These are phyloP conservation scores for Agrostemma githago DNA, from an alignment of 148 eudicot species.

Conservation along the genomic window DNA sequence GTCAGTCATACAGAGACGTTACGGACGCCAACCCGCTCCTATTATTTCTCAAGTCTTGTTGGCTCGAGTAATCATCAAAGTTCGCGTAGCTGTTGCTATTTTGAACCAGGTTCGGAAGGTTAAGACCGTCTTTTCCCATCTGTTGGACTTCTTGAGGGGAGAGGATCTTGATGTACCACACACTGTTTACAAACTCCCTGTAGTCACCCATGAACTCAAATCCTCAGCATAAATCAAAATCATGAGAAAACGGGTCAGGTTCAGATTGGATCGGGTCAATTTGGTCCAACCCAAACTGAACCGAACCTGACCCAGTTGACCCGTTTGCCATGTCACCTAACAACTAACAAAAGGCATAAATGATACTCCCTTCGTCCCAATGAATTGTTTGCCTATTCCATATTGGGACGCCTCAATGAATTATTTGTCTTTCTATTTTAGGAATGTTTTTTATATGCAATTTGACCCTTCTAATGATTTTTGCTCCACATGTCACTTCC, in stretches of 20 bases:
- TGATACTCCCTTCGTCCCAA: too few species aligned
- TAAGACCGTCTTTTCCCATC: slow-evolving; percentile 66
- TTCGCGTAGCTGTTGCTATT: slow-evolving; percentile 30
- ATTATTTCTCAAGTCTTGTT: slow-evolving; percentile 42
- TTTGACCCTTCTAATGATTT: too few species aligned
- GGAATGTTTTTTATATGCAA: too few species aligned
- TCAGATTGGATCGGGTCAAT: too few species aligned
- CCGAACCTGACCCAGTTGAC: background rate
- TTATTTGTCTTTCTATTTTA: too few species aligned
- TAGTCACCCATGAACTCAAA: background rate
- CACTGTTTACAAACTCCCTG: slow-evolving; percentile 79
- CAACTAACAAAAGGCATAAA: too few species aligned
- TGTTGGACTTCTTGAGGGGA: slow-evolving; percentile 74
- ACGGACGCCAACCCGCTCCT: slow-evolving; percentile 48
- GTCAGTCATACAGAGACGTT: slow-evolving; percentile 53
- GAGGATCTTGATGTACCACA: slow-evolving; percentile 74
- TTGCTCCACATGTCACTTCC: too few species aligned
- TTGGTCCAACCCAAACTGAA: background rate
- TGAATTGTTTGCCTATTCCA: too few species aligned
- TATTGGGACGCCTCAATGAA: too few species aligned
- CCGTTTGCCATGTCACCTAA: background rate
- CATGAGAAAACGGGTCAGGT: background rate
- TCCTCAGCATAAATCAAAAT: background rate
- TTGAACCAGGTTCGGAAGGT: slow-evolving; percentile 47
- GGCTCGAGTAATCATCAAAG: slow-evolving; percentile 46